Conservation (phyloP, 2,329 filamentous ascomycete species). For the Fusarium musae region DNA sequence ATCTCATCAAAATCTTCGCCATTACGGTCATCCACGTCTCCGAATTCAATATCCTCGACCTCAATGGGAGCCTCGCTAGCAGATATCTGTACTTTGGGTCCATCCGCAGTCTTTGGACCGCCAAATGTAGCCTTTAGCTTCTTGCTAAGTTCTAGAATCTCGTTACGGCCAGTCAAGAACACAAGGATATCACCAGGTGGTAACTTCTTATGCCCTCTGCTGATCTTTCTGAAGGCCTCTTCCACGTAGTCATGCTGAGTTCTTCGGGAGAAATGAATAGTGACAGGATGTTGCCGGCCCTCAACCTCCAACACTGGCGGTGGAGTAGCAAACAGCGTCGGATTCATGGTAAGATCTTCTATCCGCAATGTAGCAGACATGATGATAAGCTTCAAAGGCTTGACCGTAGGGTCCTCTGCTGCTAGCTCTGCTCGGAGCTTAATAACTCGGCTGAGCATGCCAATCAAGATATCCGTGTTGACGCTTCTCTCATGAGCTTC, state of each 20-base stretch:
- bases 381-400: constrained; percentile 91
- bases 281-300: constrained; percentile 91
- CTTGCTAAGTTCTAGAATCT: constrained; percentile 87
- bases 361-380: constrained; percentile 97
- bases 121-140: constrained; percentile 76
- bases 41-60: constrained; percentile 87
- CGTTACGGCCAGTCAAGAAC: constrained; percentile 92
- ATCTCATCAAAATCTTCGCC: constrained; percentile 70
- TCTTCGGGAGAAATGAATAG: constrained; percentile 84
- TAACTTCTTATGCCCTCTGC: constrained; percentile 86
- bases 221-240: constrained; percentile 88
- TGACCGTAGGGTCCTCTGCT: constrained; percentile 74
- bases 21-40: constrained; percentile 72
- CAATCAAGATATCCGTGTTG: constrained; percentile 98
- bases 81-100: constrained; percentile 78
- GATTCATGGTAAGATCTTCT: constrained; percentile 88
- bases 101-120: constrained; percentile 64
- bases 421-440: constrained; percentile 82
- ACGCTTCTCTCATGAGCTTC: constrained; percentile 97
- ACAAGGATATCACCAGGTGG: constrained; percentile 92
- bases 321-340: constrained; percentile 77
- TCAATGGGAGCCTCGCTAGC: constrained; percentile 83
- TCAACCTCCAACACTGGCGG: constrained; percentile 91
- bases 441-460: constrained; percentile 93
- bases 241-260: constrained; percentile 91